Evolutionary conservation across 2,329 filamentous ascomycete species (phyloP), one percentile per base, ranked within the genome.

Genomic region (Fusarium sp.): DNA sequence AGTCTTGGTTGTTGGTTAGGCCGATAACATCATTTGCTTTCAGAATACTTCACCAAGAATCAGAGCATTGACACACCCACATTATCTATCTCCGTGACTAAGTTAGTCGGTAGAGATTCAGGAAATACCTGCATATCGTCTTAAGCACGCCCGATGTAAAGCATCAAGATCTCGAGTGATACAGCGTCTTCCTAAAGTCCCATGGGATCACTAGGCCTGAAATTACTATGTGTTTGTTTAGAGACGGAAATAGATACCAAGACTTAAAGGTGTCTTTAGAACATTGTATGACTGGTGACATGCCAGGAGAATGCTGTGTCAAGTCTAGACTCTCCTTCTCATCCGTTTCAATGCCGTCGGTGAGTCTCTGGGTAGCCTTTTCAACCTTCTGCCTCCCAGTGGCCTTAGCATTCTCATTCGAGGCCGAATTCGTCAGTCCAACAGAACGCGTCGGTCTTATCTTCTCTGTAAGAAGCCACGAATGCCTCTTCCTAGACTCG

Each of bases 321-420:
- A 69, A 35, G 39, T 73, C 69, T 29, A 73, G 60, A 31, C 69
- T 66, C 18, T 51, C 60, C 42, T 66, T 66, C 18, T 69, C 59
- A 39, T 49, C 56, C 70, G 60, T 66, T 38, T 58, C 56, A 31
- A 72, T 63, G 51, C 69, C 58, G 6, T 59, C 25, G 5, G 65
- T 72, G 7, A 73, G 41, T 33, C 70, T 58, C 23, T 19, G 25
- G 23, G 33, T 35, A 15, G n/a, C 41, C 31, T 58, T 38, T 49
- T 49, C 55, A 58, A 23, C 41, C 55, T n/a, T 49, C 21, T 58
- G 31, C 31, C 41, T 58, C 31, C 11, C 31, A 33, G 18, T 15
- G 35, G 25, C 42, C 55, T 58, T 27, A 33, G 19, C 33, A n/a
- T 21, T 51, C 21, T 38, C 25, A n/a, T 14, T 15, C 19, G 16